Percentiles rank a stretch among this genome's conserved stretches.
Evolutionary conservation across 1,284 basidiomycete species (phyloP).

Genomic region (Lentinula novae-zelandiae): DNA sequence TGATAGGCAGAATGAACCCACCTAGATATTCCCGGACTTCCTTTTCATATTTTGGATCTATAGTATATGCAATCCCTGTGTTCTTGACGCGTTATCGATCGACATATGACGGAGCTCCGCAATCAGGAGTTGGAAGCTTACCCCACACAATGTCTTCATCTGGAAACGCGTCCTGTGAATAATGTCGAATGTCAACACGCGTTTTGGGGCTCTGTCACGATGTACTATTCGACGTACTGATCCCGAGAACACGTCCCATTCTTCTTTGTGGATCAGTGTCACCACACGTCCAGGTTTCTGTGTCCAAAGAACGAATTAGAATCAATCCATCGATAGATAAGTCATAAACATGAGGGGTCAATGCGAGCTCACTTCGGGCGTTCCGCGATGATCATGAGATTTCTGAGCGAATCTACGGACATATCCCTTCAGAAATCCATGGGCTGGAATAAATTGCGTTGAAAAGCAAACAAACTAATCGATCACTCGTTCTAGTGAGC

Average conservation of each 20-base stretch:
- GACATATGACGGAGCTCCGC: not conserved
- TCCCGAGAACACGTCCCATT: slow-evolving; percentile 73
- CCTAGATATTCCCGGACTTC: slow-evolving; percentile 83
- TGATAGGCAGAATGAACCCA: not conserved
- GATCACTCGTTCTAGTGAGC: not conserved
- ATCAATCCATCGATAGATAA: not conserved
- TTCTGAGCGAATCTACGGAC: slow-evolving; percentile 84
- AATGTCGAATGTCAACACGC: not conserved
- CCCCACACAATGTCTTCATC: slow-evolving; percentile 85
- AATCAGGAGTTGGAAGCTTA: slow-evolving; percentile 22
- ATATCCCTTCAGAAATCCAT: slow-evolving; percentile 84
- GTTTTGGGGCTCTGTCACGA: not conserved
- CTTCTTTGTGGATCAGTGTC: slow-evolving; percentile 80
- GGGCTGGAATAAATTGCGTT: slow-evolving; percentile 33
- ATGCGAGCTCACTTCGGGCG: slow-evolving; percentile 54
- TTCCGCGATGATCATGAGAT: slow-evolving; percentile 86
- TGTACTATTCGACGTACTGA: slow-evolving; percentile 37
- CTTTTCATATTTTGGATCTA: slow-evolving; percentile 67
- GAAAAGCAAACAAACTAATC: too few species aligned
- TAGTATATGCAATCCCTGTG: slow-evolving; percentile 76
- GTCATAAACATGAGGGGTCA: not conserved
- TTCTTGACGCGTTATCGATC: not conserved
- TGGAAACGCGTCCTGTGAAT: slow-evolving; percentile 65
- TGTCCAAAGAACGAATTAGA: not conserved
- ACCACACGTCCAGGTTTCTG: slow-evolving; percentile 84